phyloP scores from a whole-genome alignment of 768 basidiomycete genomes.

The Favolaschia claudopus region DNA sequence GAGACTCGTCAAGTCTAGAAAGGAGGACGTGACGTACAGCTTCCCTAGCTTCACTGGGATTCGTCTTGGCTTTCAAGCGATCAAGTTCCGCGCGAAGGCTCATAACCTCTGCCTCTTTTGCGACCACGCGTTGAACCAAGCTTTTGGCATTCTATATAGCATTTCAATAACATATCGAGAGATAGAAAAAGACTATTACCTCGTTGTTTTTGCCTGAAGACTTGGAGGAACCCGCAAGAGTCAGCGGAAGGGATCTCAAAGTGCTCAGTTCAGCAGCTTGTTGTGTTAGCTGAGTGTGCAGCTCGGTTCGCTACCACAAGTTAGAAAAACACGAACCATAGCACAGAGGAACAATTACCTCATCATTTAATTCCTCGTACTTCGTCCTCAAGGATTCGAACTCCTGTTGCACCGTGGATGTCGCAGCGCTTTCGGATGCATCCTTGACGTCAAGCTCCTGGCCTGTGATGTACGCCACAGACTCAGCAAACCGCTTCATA shows the following conservation, averaged over 20 bases:
- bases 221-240: conserved; percentile 46
- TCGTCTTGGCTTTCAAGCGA: conserved; percentile 58
- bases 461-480: conserved; percentile 73
- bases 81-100: conserved; percentile 79
- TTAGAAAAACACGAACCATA: neutral
- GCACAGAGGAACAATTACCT: conserved; percentile 56
- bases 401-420: conserved; percentile 62
- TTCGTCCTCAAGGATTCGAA: conserved; percentile 62
- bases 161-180: neutral
- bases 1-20: neutral
- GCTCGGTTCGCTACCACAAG: conserved; percentile 50
- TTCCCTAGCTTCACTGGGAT: conserved; percentile 64
- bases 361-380: conserved; percentile 70
- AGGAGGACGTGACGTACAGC: conserved; percentile 50
- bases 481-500: conserved; percentile 64
- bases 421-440: conserved; percentile 42
- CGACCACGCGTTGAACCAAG: conserved; percentile 78
- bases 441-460: conserved; percentile 63
- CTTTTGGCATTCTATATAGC: conserved; percentile 66
- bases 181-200: conserved; percentile 43
- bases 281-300: conserved; percentile 64
- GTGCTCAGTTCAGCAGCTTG: conserved; percentile 75
- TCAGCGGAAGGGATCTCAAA: conserved; percentile 59
- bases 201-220: conserved; percentile 61
- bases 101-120: conserved; percentile 86